Evolutionary conservation across 306 rosid species (phyloP), one percentile per base, ranked within the genome.

Genomic region (Notholithocarpus densiflorus): DNA sequence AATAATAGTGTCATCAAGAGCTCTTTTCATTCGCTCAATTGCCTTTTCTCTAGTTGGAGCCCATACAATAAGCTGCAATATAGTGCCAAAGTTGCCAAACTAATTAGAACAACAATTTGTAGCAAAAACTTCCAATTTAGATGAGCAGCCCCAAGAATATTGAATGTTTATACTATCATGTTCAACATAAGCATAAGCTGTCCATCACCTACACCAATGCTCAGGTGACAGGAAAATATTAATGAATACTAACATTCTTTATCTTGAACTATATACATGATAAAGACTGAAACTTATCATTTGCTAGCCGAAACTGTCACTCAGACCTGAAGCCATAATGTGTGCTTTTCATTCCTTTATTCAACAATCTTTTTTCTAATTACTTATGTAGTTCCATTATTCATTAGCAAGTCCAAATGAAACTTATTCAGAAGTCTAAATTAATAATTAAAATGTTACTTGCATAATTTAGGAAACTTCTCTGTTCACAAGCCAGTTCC

Each of bases 11-110:
- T 95, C 99, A 5, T 90, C 81, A 48, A 95, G 99, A 79, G 99
- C 99, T 83, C 99, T 90, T 83, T 90, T 95, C 99, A 95, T 95
- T 82, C 98, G 98, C 10, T 91, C 96, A 62, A 95, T 93, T 61
- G 99, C 99, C 87, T 95, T 95, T 83, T 90, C 99, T 79, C 99
- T 90, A 34, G 98, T 93, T 73, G 99, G 99, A 88, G 99, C 99
- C 99, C 99, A 95, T 20, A 95, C 99, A 87, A 95, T 90, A 83
- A 95, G 94, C 99, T 95, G 61, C 40, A 88, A 72, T 75, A 83
- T 7, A 62, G 72, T 75, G 76, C 56, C 74, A 32, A 24, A 80
- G 66, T 69, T 68, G 26, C 52, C 52, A 68, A 68, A 68, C 52
- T 68, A 34, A 34, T 56, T 56, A 71, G 21, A 74, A 13, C 27